Base-by-base conservation (phyloP, 1,139 yeast genomes). In the Debaryomycetaceae sp. region DNA sequence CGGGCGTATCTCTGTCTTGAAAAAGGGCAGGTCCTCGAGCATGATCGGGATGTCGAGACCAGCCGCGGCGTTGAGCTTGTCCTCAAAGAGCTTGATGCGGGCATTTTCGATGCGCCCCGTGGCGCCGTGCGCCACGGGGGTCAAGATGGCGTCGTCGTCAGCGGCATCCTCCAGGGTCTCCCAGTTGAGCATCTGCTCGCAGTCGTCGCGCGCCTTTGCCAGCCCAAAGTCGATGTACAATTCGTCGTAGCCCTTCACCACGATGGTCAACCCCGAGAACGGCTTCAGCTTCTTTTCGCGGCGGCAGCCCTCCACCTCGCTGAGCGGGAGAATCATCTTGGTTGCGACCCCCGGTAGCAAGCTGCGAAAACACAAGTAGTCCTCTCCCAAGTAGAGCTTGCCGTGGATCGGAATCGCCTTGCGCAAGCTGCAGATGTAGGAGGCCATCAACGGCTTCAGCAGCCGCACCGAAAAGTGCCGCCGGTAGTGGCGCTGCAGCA, bases 381-480 rank as follows among this genome's bases (percentile, higher is more conserved):
- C 66, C 16, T 69, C 64, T 1, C 95, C 84, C 13, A 89, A 49
- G 46, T 86, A 86, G 3, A 89, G 49, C 48, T 84, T 84, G 3
- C 97, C 97, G 55, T 83, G 84, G 4, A 81, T 63, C 0, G 96
- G 95, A 12, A 84, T 56, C 2, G 83, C 72, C 40, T 83, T 73
- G 38, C 74, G 78, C 18, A 88, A 54, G 53, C 85, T 84, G 5
- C 83, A 71, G 46, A 75, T 80, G 48, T 84, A 89, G 1, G 86
- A 69, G 0, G 95, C 79, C 1, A 80, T 55, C 5, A 52, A 51
- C 27, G 74, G 77, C 3, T 64, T 55, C 9, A 80, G 55, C 5
- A 52, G 51, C 28, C 74, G 77, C 9, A 86, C 58, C 0, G 91
- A 75, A 46, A 89, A 89, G 46, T 80, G 83, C 2, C 59, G 51